phyloP scores from a whole-genome alignment of 2,329 filamentous ascomycete species.

The Periglandula ipomoeae region DNA sequence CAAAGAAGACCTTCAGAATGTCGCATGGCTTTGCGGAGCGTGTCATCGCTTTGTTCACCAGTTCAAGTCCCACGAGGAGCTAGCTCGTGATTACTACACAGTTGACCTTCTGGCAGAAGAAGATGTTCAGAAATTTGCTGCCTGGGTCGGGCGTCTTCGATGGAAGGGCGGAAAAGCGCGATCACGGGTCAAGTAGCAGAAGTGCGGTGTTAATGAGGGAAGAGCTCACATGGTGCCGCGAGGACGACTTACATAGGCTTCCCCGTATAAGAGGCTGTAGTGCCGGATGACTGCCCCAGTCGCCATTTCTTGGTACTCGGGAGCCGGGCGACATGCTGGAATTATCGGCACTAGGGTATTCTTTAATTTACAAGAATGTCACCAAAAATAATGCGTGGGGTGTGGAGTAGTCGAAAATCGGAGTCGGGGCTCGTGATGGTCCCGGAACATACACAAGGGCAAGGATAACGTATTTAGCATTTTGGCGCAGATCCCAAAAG shows the following conservation, averaged over 20 bases:
- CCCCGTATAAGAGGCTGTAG: too few species aligned
- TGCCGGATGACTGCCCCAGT: too few species aligned
- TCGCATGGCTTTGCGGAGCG: conserved; percentile 78
- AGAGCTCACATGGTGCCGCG: too few species aligned
- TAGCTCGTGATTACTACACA: conserved; percentile 64
- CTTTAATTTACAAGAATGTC: too few species aligned
- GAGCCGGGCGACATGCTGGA: too few species aligned
- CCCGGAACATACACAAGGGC: too few species aligned
- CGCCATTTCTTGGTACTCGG: too few species aligned
- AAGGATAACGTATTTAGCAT: too few species aligned
- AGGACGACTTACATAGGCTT: not conserved
- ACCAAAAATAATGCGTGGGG: not conserved
- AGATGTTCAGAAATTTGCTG: conserved; percentile 61
- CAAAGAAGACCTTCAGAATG: conserved; percentile 64
- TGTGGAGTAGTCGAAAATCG: not conserved
- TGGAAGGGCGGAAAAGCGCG: conserved; percentile 49
- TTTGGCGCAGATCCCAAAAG: too few species aligned
- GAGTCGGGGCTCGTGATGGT: not conserved
- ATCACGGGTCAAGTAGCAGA: not conserved
- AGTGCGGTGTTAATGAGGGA: too few species aligned
- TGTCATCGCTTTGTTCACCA: conserved; percentile 79
- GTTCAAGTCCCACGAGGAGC: conserved; percentile 65
- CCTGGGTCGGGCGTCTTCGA: conserved; percentile 63
- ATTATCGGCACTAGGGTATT: too few species aligned
- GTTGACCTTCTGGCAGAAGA: conserved; percentile 61